These are phyloP conservation scores for Medicago truncatula DNA, from an alignment of 306 rosid genomes.

Conservation along the genomic window DNA sequence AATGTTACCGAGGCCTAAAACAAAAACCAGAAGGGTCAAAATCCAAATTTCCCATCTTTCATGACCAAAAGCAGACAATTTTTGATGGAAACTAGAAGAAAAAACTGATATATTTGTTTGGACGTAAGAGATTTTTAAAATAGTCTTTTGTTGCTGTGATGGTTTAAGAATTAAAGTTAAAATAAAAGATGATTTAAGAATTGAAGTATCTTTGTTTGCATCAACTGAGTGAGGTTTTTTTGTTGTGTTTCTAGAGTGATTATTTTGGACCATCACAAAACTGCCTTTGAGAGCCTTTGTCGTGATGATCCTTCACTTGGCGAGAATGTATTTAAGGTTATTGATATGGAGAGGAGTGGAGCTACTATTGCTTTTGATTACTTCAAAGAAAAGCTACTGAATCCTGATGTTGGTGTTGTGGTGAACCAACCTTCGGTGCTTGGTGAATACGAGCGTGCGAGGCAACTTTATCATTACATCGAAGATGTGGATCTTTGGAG, in stretches of 20 bases:
- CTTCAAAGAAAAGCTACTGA: conserved; percentile 61
- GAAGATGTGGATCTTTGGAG: conserved; percentile 97
- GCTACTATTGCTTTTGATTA: conserved; percentile 95
- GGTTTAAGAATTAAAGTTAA: not conserved
- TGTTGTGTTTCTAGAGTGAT: conserved; percentile 51
- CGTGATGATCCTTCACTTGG: conserved; percentile 41
- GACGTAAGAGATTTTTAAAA: not conserved
- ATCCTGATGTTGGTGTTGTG: conserved; percentile 31
- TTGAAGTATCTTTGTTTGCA: not conserved
- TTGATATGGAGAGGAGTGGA: conserved; percentile 84
- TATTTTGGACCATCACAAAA: conserved; percentile 92
- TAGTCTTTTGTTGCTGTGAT: not conserved
- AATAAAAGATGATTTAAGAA: not conserved
- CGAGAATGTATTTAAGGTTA: conserved; percentile 55
- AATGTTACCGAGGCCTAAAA: not conserved
- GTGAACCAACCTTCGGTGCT: conserved; percentile 40
- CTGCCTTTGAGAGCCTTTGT: conserved; percentile 61
- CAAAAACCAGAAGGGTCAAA: not conserved
- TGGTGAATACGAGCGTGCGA: conserved; percentile 56
- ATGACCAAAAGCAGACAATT: not conserved
- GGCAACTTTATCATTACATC: conserved; percentile 63
- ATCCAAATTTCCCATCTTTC: not conserved
- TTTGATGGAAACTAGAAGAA: not conserved
- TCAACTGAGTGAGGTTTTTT: conserved; percentile 11
- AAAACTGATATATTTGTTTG: not conserved